Conservation (phyloP, 768 basidiomycete species). For the Amanita jacksonii region DNA sequence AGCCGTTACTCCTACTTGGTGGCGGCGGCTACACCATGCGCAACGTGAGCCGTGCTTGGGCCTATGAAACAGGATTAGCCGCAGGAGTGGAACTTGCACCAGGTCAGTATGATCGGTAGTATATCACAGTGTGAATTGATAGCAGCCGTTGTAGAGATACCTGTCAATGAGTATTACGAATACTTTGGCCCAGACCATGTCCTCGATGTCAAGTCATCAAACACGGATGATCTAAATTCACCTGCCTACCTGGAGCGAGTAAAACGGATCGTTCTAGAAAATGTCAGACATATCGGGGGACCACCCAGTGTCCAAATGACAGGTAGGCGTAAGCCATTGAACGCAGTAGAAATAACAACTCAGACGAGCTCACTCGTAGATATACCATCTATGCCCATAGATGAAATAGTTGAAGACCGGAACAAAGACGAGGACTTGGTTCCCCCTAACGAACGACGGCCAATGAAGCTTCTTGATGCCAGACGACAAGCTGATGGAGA, state of each 20-base stretch:
- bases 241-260: slow-evolving; percentile 89
- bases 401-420: slow-evolving; percentile 73
- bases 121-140: background rate
- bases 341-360: background rate
- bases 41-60: slow-evolving; percentile 95
- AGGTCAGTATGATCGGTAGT: slow-evolving; percentile 34
- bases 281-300: slow-evolving; percentile 74
- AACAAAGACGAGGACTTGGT: slow-evolving; percentile 79
- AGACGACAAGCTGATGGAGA: slow-evolving; percentile 79
- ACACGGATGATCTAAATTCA: slow-evolving; percentile 93
- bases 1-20: slow-evolving; percentile 88
- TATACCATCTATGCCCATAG: slow-evolving; percentile 76
- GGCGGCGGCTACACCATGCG: slow-evolving; percentile 99
- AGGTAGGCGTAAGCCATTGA: slow-evolving; percentile 35
- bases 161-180: slow-evolving; percentile 98
- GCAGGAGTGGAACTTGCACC: slow-evolving; percentile 89
- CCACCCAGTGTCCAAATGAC: slow-evolving; percentile 92
- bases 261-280: slow-evolving; percentile 86
- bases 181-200: slow-evolving; percentile 98
- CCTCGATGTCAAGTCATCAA: slow-evolving; percentile 89
- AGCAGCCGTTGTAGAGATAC: slow-evolving; percentile 56
- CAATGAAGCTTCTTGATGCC: slow-evolving; percentile 69
- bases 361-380: slow-evolving; percentile 36
- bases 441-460: slow-evolving; percentile 66
- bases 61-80: slow-evolving; percentile 96